Evolutionary conservation across 2,329 filamentous ascomycete species (phyloP).

Genomic region (Xylariaceae sp.): DNA sequence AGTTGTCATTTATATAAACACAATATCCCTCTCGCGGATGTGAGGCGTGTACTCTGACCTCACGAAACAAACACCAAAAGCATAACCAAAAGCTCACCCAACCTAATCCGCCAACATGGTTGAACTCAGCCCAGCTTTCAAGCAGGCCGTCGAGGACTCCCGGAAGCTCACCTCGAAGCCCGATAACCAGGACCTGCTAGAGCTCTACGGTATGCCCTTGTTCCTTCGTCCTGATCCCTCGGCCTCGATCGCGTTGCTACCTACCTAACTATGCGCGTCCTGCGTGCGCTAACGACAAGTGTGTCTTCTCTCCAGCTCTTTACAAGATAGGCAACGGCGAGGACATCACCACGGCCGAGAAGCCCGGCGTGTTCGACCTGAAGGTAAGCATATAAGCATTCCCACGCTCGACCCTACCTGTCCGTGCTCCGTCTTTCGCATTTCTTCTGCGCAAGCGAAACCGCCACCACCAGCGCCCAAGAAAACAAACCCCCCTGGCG

Average conservation of each 20-base stretch:
- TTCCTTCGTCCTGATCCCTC: slow-evolving; percentile 13
- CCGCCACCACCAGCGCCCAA: too few species aligned
- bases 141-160: slow-evolving; percentile 50
- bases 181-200: slow-evolving; percentile 64
- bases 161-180: slow-evolving; percentile 70
- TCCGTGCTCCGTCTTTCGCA: slow-evolving; percentile 1
- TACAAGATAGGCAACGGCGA: slow-evolving; percentile 62
- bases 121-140: slow-evolving; percentile 27
- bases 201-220: slow-evolving; percentile 57
- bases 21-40: neutral
- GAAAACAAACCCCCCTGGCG: too few species aligned
- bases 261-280: neutral
- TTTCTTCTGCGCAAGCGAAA: neutral
- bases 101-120: slow-evolving; percentile 28
- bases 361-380: slow-evolving; percentile 71
- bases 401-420: neutral
- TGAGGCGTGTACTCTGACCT: neutral
- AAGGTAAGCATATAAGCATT: slow-evolving; percentile 51
- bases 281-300: neutral
- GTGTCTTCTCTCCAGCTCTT: slow-evolving; percentile 45
- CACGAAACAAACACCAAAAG: slow-evolving; percentile 6
- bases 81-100: neutral
- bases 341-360: slow-evolving; percentile 57
- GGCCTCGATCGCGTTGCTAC: too few species aligned
- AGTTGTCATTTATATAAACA: neutral